phyloP scores from a whole-genome alignment of 768 basidiomycete genomes.

The Suillus americanus region DNA sequence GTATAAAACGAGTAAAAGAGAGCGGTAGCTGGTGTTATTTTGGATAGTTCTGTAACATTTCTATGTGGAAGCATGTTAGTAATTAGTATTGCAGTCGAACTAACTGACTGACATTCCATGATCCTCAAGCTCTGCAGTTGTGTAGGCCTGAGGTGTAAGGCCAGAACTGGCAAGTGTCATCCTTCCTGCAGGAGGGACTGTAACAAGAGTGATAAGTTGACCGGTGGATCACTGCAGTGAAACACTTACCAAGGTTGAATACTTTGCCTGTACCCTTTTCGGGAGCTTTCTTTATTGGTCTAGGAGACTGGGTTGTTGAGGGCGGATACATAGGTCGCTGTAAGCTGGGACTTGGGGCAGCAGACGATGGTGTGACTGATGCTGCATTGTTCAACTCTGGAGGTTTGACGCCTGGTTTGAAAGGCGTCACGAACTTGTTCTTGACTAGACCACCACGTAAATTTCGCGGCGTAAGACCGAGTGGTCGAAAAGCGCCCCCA shows the following conservation, averaged over 20 bases:
- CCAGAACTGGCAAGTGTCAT: constrained; percentile 48
- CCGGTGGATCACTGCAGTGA: not conserved
- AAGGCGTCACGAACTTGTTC: constrained; percentile 58
- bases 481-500: constrained; percentile 15
- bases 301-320: constrained; percentile 9
- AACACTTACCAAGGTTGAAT: constrained; percentile 47
- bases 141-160: constrained; percentile 49
- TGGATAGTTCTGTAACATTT: constrained; percentile 47
- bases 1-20: constrained; percentile 60
- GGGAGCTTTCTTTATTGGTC: constrained; percentile 11
- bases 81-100: not conserved
- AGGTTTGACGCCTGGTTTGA: constrained; percentile 54
- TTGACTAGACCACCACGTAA: constrained; percentile 30
- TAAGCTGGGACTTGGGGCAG: constrained; percentile 3
- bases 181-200: constrained; percentile 38
- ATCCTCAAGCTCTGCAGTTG: constrained; percentile 40
- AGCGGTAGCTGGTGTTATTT: constrained; percentile 56
- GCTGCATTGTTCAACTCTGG: constrained; percentile 25
- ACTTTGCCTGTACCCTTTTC: constrained; percentile 6
- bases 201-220: constrained; percentile 4
- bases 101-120: constrained; percentile 50
- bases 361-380: not conserved
- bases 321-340: constrained; percentile 25
- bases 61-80: constrained; percentile 32
- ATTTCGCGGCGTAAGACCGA: constrained; percentile 24